A percentile compares a stretch with the other conserved stretches of the same genome.
These are phyloP conservation scores for Wickerhamiella sorbophila DNA, from an alignment of 805 yeast species.

Conservation along the genomic window DNA sequence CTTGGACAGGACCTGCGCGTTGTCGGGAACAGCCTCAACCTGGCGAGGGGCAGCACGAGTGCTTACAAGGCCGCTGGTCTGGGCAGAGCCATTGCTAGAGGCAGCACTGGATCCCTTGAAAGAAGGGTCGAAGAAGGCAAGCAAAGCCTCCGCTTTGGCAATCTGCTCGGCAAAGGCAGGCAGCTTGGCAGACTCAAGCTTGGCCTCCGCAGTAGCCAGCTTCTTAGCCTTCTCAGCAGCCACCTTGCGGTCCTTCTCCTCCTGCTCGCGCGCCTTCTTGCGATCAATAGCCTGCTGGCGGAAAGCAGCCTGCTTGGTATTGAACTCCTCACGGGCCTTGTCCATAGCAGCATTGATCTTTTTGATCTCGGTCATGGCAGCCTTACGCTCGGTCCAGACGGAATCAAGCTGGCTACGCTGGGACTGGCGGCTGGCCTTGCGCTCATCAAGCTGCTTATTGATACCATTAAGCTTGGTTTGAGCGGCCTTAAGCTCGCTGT, in stretches of 20 bases:
- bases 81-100: conserved; percentile 18
- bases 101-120: conserved; percentile 37
- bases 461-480: conserved; percentile 59
- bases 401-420: conserved; percentile 55
- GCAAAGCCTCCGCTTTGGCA: conserved; percentile 54
- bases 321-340: conserved; percentile 43
- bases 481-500: conserved; percentile 42
- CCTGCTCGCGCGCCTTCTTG: conserved; percentile 61
- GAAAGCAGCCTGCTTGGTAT: conserved; percentile 56
- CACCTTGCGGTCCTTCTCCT: conserved; percentile 47
- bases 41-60: conserved; percentile 13
- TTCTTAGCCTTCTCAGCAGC: conserved; percentile 36
- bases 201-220: conserved; percentile 52
- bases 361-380: conserved; percentile 52
- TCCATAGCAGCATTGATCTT: conserved; percentile 41
- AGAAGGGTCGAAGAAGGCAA: conserved; percentile 64
- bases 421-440: conserved; percentile 52
- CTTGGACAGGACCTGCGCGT: conserved; percentile 47
- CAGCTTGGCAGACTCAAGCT: conserved; percentile 50
- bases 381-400: conserved; percentile 33
- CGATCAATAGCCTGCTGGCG: conserved; percentile 58
- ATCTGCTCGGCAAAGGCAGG: conserved; percentile 83
- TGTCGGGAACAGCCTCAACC: conserved; percentile 44
- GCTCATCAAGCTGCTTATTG: conserved; percentile 49
- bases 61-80: conserved; percentile 18